A percentile compares a stretch with the other conserved stretches of the same genome.
phyloP scores from a whole-genome alignment of 2,329 filamentous ascomycete species.

The Stenocarpella maydis region DNA sequence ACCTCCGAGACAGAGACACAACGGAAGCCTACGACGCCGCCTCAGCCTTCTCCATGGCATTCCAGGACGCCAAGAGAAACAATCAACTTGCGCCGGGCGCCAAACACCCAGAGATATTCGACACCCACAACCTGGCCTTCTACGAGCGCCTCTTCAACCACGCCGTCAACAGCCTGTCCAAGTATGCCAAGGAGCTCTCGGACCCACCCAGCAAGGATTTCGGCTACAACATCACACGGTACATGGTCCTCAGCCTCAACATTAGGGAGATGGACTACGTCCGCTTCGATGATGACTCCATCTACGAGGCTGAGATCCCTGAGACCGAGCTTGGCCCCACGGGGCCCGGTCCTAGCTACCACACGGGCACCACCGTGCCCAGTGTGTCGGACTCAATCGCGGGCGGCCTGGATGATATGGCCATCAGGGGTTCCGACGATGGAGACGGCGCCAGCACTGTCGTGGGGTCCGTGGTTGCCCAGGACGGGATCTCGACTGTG shows the following conservation, averaged over 20 bases:
- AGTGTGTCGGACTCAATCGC: slow-evolving; percentile 40
- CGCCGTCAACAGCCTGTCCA: slow-evolving; percentile 29
- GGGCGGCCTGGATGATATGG: slow-evolving; percentile 46
- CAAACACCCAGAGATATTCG: slow-evolving; percentile 26
- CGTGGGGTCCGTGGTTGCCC: slow-evolving; percentile 47
- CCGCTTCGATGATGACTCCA: slow-evolving; percentile 51
- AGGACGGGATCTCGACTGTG: slow-evolving; percentile 51
- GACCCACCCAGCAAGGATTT: slow-evolving; percentile 39
- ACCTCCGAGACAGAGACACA: background rate
- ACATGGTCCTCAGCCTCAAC: slow-evolving; percentile 60
- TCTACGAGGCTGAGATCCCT: slow-evolving; percentile 54
- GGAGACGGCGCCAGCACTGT: slow-evolving; percentile 46
- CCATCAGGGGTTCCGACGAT: slow-evolving; percentile 38
- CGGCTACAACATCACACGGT: slow-evolving; percentile 49
- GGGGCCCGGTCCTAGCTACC: slow-evolving; percentile 56
- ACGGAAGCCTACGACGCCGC: background rate
- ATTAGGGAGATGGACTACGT: slow-evolving; percentile 69
- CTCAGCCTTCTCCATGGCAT: background rate
- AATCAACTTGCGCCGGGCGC: background rate
- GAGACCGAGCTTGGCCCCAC: slow-evolving; percentile 53
- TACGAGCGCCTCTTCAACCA: background rate
- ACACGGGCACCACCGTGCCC: slow-evolving; percentile 52
- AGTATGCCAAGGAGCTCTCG: slow-evolving; percentile 37
- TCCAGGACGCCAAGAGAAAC: background rate
- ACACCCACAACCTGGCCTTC: background rate